Base-by-base conservation (phyloP, 352 stramenopile genomes). In the Pythium aristosporum region DNA sequence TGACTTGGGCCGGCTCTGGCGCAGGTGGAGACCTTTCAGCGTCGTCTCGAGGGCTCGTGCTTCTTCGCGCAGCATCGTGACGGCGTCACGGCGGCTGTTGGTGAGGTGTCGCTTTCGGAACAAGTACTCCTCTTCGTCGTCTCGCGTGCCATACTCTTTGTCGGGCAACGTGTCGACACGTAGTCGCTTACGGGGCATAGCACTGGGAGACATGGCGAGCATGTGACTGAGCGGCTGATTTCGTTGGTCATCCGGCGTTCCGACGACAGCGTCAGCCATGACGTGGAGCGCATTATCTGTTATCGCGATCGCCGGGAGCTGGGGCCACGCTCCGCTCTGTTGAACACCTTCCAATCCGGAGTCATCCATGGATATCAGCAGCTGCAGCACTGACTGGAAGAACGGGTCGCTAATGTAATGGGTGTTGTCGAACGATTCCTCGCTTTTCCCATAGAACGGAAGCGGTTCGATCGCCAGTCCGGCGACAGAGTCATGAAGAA, bases 11-110 rank as follows among this genome's bases (percentile, higher is more conserved):
- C 58, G 47, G 47, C 47, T 65, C 41, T 65, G 47, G 11, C 58
- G 47, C 21, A 65, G 47, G 12, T 65, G 58, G 13, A 65, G 48
- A 18, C 58, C 47, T 15, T 65, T 58, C 20, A 65, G 47, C 6
- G 58, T 65, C 3, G 58, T 57, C 48, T 65, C 58, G 32, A 65
- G 58, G 6, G 58, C 58, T 12, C 58, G 47, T 5, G 58, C 58
- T 57, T 65, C 58, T 25, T 65, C 58, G 15, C 58, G 58, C 10
- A 65, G 48, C 48, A 12, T 30, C 11, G 41, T 41, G 34, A 65
- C 58, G 36, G 47, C 58, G 25, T 65, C 58, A 9, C 58, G 58
- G 8, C 47, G 58, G 23, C 34, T 65, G 39, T 65, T 65, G 37
- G 58, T 53, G 30, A 65, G 58, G 34, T 58, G 25, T 8, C 58